Percentiles rank a stretch among this genome's conserved stretches.
Evolutionary conservation across 1,284 basidiomycete genomes (phyloP).

Genomic region (Apiotrichum siamense): DNA sequence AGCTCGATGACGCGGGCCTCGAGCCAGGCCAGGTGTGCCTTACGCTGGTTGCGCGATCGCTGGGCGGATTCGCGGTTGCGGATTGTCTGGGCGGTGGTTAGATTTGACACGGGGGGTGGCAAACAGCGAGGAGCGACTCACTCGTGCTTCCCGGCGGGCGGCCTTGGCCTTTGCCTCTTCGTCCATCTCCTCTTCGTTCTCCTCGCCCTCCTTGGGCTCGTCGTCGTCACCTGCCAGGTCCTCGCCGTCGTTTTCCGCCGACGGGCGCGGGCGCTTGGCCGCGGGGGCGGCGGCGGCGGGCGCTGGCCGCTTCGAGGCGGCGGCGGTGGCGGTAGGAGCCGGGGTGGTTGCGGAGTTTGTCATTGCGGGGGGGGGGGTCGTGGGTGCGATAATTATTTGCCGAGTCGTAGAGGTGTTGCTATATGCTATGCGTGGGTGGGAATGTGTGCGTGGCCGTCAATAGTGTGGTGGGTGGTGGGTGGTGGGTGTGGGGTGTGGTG

Average conservation of each 20-base stretch:
- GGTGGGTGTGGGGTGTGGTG: background rate
- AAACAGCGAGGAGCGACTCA: conserved; percentile 19
- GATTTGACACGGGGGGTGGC: background rate
- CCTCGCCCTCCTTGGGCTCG: conserved; percentile 14
- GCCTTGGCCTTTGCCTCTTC: conserved; percentile 31
- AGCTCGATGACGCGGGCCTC: conserved; percentile 43
- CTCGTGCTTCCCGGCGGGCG: conserved; percentile 39
- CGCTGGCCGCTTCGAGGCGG: conserved; percentile 15
- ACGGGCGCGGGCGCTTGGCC: conserved; percentile 12
- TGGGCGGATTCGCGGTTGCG: conserved; percentile 44
- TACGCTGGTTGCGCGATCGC: conserved; percentile 44
- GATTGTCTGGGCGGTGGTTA: conserved; percentile 24
- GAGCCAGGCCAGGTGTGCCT: conserved; percentile 42
- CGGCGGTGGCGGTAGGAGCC: too few species aligned
- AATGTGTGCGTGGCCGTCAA: too few species aligned
- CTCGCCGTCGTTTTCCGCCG: background rate
- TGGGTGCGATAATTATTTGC: background rate
- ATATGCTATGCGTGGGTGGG: too few species aligned
- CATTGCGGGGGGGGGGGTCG: background rate
- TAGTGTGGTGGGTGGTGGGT: background rate
- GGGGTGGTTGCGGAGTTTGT: background rate
- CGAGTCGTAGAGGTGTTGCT: background rate
- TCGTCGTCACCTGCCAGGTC: conserved; percentile 18
- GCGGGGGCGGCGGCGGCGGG: conserved; percentile 9
- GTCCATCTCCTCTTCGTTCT: conserved; percentile 19